Evolutionary conservation across 176 grass and related monocot species (phyloP).

Genomic region (Aegilops tauschii): DNA sequence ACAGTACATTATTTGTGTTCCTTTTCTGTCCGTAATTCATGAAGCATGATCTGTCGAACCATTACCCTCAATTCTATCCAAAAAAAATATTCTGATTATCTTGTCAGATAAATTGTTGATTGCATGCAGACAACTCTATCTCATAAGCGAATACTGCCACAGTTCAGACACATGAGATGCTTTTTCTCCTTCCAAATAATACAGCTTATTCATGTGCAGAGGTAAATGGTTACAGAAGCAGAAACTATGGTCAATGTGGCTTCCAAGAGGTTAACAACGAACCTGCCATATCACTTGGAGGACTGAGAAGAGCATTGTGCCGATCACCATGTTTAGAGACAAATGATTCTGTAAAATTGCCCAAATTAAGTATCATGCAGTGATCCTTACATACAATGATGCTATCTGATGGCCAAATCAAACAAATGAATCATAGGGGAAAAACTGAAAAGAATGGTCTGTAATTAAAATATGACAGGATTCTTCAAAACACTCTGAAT

Average conservation of each 20-base stretch:
- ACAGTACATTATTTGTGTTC: not conserved
- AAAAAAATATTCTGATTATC: not conserved
- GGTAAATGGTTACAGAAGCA: not conserved
- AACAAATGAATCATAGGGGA: not conserved
- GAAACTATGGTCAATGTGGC: not conserved
- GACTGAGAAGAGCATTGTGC: conserved; percentile 90
- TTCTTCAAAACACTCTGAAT: not conserved
- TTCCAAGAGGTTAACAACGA: conserved; percentile 22
- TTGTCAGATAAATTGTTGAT: not conserved
- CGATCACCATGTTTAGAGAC: conserved; percentile 78
- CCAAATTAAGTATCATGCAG: not conserved
- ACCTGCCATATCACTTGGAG: conserved; percentile 98
- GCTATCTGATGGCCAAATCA: conserved; percentile 11
- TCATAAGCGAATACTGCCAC: not conserved
- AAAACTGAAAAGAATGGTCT: not conserved
- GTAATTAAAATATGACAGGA: not conserved
- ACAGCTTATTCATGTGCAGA: not conserved
- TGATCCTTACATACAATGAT: conserved; percentile 3
- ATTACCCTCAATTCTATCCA: not conserved
- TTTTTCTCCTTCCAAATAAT: not conserved
- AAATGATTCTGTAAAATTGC: conserved; percentile 57
- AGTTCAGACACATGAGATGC: not conserved
- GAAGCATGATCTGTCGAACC: not conserved
- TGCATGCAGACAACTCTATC: not conserved
- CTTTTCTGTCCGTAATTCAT: not conserved